Conservation (phyloP, 1,139 yeast species). For the Schizosaccharomyces versatilis region DNA sequence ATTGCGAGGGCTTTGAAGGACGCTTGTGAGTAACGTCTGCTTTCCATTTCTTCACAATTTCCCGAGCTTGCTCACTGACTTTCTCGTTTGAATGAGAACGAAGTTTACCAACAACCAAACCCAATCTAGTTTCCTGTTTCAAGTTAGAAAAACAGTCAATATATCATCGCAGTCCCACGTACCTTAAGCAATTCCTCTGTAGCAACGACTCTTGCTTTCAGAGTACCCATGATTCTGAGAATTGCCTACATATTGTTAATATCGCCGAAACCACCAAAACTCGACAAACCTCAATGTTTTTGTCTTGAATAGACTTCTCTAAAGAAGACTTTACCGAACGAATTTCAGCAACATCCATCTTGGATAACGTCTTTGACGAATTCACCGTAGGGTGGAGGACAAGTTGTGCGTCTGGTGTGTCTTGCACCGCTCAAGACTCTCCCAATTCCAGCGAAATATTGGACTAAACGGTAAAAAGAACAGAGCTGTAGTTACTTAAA, state of each 20-base stretch:
- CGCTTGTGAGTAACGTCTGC: conserved; percentile 42
- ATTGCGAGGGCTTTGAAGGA: conserved; percentile 19
- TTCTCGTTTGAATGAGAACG: conserved; percentile 46
- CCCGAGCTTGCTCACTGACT: conserved; percentile 49
- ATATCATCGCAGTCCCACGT: conserved; percentile 11
- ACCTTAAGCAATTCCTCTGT: conserved; percentile 61
- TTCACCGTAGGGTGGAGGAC: too few relatives aligned
- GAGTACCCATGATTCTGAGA: conserved; percentile 39
- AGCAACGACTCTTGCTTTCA: conserved; percentile 58
- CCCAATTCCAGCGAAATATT: too few relatives aligned
- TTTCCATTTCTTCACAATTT: conserved; percentile 72
- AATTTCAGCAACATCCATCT: background rate
- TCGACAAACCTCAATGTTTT: background rate
- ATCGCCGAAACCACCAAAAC: background rate
- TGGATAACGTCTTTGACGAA: background rate
- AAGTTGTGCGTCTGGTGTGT: too few relatives aligned
- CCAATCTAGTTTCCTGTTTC: conserved; percentile 64
- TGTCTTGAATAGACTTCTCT: background rate
- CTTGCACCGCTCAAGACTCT: too few relatives aligned
- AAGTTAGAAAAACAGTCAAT: background rate
- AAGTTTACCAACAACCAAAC: conserved; percentile 81
- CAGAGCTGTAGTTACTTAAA: too few relatives aligned
- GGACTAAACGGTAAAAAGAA: too few relatives aligned
- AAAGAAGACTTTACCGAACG: background rate
- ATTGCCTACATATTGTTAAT: conserved; percentile 24